These are phyloP conservation scores for Hemileia vastatrix DNA, from an alignment of 1,284 basidiomycete species.

Conservation along the genomic window DNA sequence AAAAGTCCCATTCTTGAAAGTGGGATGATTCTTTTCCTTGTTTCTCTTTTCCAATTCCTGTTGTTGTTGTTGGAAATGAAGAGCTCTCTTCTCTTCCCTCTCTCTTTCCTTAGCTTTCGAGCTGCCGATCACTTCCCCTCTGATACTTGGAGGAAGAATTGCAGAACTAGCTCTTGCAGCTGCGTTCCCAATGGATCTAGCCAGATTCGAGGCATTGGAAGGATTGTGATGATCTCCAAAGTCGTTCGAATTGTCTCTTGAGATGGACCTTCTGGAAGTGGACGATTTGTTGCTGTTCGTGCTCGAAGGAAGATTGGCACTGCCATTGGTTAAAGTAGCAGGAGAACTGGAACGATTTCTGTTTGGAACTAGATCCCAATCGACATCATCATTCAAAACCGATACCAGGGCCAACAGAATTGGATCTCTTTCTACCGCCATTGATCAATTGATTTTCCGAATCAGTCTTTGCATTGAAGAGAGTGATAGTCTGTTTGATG, in stretches of 20 bases:
- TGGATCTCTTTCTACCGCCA: conserved; percentile 47
- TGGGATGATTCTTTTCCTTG: too few species aligned
- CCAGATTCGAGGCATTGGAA: conserved; percentile 23
- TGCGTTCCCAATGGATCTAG: conserved; percentile 30
- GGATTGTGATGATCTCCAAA: neutral
- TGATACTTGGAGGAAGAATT: conserved; percentile 24
- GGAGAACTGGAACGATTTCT: conserved; percentile 10
- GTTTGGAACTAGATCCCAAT: conserved; percentile 40
- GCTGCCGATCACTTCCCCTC: neutral
- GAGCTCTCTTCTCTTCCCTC: neutral
- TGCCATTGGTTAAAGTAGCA: conserved; percentile 21
- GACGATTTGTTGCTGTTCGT: conserved; percentile 8
- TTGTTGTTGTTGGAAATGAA: neutral
- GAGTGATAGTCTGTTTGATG: conserved; percentile 61
- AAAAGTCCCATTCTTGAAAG: too few species aligned
- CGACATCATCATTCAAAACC: too few species aligned
- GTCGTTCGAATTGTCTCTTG: conserved; percentile 5
- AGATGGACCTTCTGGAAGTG: neutral
- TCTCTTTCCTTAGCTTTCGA: conserved; percentile 1
- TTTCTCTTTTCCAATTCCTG: too few species aligned
- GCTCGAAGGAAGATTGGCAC: conserved; percentile 23
- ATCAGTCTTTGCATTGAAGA: conserved; percentile 66
- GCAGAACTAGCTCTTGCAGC: conserved; percentile 36
- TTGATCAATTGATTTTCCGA: neutral
- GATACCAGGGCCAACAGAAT: conserved; percentile 72